Percentiles rank a stretch among this genome's conserved stretches.
These are phyloP conservation scores for Beauveria sp. DNA, from an alignment of 2,329 filamentous ascomycete genomes.

Conservation along the genomic window DNA sequence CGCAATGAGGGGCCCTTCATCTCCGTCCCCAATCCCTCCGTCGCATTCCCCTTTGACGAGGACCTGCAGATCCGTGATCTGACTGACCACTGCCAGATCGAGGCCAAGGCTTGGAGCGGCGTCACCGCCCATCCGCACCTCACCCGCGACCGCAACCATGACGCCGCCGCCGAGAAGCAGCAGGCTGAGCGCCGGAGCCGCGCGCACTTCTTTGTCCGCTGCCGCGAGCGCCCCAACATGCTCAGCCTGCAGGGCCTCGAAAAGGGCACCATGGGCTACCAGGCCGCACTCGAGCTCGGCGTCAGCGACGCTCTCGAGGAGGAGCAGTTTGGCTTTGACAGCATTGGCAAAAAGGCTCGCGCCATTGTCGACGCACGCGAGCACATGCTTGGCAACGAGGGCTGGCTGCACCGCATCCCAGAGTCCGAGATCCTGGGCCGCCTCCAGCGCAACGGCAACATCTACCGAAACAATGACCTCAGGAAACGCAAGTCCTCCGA, in stretches of 20 bases:
- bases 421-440: conserved; percentile 52
- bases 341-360: conserved; percentile 44
- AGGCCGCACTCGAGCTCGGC: conserved; percentile 58
- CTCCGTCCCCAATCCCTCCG: conserved; percentile 53
- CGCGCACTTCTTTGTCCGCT: conserved; percentile 52
- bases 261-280: conserved; percentile 62
- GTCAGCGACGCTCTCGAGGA: conserved; percentile 58
- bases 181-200: conserved; percentile 37
- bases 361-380: conserved; percentile 52
- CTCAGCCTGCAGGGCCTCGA: conserved; percentile 64
- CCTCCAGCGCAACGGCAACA: conserved; percentile 46
- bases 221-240: conserved; percentile 61
- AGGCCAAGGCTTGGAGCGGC: conserved; percentile 55
- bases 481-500: conserved; percentile 45
- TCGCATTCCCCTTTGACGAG: conserved; percentile 62
- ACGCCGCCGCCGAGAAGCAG: conserved; percentile 32
- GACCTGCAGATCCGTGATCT: conserved; percentile 53
- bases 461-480: conserved; percentile 47
- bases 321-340: conserved; percentile 53
- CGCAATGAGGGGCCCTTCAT: conserved; percentile 51
- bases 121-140: conserved; percentile 58
- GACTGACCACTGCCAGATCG: conserved; percentile 56
- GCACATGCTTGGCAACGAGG: conserved; percentile 44
- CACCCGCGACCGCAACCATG: conserved; percentile 41
- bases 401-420: conserved; percentile 48